phyloP scores from a whole-genome alignment of 805 yeast genomes.

The Metschnikowia arizonensis region DNA sequence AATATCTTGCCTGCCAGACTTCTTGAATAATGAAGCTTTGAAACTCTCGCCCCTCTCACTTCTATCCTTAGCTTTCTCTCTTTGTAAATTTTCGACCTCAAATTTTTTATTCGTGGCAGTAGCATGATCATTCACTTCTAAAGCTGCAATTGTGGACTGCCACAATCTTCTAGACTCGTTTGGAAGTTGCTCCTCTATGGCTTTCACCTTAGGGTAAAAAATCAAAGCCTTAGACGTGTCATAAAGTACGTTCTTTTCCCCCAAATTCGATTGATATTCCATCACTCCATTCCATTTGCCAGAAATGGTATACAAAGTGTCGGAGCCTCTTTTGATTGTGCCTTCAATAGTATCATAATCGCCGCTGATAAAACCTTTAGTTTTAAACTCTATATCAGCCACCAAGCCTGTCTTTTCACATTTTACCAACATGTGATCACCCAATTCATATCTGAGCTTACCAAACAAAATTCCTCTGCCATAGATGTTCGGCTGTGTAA shows the following conservation, averaged over 20 bases:
- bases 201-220: slow-evolving; percentile 66
- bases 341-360: slow-evolving; percentile 89
- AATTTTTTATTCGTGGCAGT: slow-evolving; percentile 86
- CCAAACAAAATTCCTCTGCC: slow-evolving; percentile 93
- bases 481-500: slow-evolving; percentile 95
- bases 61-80: slow-evolving; percentile 57
- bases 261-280: slow-evolving; percentile 53
- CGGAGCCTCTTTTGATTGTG: slow-evolving; percentile 42
- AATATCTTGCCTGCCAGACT: neutral
- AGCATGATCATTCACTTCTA: slow-evolving; percentile 74
- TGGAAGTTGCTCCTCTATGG: slow-evolving; percentile 72
- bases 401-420: slow-evolving; percentile 55
- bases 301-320: slow-evolving; percentile 57
- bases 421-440: slow-evolving; percentile 81
- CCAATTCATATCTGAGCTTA: slow-evolving; percentile 81
- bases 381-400: slow-evolving; percentile 88
- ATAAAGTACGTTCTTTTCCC: slow-evolving; percentile 39
- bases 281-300: slow-evolving; percentile 95
- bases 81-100: slow-evolving; percentile 82
- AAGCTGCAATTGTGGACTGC: slow-evolving; percentile 76
- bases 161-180: slow-evolving; percentile 81
- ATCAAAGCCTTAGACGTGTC: slow-evolving; percentile 51
- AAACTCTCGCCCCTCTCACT: slow-evolving; percentile 75
- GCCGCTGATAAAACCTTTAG: slow-evolving; percentile 91
- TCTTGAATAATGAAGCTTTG: slow-evolving; percentile 68